Evolutionary conservation across 345 rosid genomes (phyloP).

Genomic region (Rubroshorea leprosula): DNA sequence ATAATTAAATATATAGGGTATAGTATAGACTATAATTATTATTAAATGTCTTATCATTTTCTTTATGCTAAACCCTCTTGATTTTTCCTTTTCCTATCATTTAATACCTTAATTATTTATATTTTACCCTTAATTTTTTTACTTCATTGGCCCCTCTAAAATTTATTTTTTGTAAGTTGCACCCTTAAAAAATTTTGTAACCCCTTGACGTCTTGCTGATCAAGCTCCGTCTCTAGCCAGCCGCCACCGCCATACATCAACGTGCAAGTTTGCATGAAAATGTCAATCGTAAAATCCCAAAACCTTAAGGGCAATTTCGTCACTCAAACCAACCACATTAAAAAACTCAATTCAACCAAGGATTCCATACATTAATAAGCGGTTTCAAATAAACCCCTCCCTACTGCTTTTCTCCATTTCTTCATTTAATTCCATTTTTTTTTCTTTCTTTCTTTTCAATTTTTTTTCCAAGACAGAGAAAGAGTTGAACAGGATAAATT

Average conservation of each 20-base stretch:
- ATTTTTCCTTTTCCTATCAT: too few relatives aligned
- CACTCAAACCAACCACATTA: background rate
- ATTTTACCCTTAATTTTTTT: too few relatives aligned
- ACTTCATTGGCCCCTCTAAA: too few relatives aligned
- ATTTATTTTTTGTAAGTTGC: too few relatives aligned
- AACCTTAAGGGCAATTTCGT: constrained; percentile 18
- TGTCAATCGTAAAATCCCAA: constrained; percentile 20
- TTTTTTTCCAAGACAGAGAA: constrained; percentile 13
- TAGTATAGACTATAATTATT: too few relatives aligned
- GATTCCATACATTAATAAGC: constrained; percentile 14
- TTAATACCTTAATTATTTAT: too few relatives aligned
- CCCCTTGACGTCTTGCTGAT: too few relatives aligned
- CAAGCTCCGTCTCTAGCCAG: too few relatives aligned
- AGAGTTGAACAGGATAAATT: constrained; percentile 27
- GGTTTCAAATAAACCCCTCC: constrained; percentile 8
- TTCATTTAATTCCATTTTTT: constrained; percentile 17
- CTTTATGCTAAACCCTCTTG: too few relatives aligned
- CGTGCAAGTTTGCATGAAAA: constrained; percentile 54
- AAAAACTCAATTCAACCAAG: constrained; percentile 18
- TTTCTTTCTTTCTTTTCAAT: background rate
- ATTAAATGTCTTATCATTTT: too few relatives aligned
- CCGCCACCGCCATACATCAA: constrained; percentile 31
- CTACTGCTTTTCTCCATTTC: constrained; percentile 12
- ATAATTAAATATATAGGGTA: too few relatives aligned
- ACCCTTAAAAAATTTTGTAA: too few relatives aligned